Evolutionary conservation across 768 basidiomycete species (phyloP).

Genomic region (Asterophora lycoperdoides): DNA sequence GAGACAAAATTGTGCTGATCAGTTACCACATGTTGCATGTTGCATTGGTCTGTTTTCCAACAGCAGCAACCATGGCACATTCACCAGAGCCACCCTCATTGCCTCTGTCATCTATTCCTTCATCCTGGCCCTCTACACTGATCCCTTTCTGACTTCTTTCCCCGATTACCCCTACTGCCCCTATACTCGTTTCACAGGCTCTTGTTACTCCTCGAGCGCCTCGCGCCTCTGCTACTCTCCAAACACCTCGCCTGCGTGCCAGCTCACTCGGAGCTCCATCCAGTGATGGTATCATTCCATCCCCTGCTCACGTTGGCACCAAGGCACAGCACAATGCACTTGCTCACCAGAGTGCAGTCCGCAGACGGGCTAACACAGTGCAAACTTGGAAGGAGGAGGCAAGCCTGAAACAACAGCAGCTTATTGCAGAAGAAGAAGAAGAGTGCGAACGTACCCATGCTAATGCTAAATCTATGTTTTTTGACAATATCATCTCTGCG

Average conservation of each 20-base stretch:
- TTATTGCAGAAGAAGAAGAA: background rate
- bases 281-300: conserved; percentile 6
- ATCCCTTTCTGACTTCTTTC: background rate
- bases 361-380: background rate
- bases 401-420: background rate
- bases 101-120: background rate
- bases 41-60: background rate
- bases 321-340: background rate
- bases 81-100: background rate
- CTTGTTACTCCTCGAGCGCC: background rate
- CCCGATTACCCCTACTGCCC: background rate
- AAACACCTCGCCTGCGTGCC: no score
- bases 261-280: conserved; percentile 2
- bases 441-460: background rate
- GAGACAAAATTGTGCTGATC: background rate
- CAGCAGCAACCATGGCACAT: no score
- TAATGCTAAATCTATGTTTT: background rate
- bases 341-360: background rate
- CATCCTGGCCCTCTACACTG: background rate
- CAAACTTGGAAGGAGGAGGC: background rate
- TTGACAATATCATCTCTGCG: conserved; percentile 7
- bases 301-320: conserved; percentile 5
- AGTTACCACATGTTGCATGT: background rate
- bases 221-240: no score
- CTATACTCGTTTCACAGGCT: no score